Conservation (phyloP, 257 asterid species). For the Ophiorrhiza pumila region DNA sequence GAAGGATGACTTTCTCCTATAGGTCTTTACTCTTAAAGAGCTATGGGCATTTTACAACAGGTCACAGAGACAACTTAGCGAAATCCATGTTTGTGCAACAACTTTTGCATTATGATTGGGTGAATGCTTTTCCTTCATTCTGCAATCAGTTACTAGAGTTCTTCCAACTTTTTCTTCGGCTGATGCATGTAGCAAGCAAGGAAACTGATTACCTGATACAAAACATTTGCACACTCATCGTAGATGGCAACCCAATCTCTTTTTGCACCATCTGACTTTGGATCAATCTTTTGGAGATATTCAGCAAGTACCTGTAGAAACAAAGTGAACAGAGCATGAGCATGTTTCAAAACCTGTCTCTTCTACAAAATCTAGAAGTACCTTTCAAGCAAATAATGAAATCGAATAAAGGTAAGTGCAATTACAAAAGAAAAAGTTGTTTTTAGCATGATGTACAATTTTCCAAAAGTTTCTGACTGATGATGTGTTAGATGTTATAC, state of each 20-base stretch:
- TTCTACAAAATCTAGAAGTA: neutral
- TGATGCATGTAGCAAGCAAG: neutral
- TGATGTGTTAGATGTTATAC: neutral
- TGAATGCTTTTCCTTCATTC: neutral
- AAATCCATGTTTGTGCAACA: neutral
- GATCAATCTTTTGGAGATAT: conserved; percentile 94
- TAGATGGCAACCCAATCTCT: conserved; percentile 99
- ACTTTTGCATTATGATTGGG: neutral
- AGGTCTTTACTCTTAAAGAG: neutral
- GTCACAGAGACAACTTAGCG: too few relatives aligned
- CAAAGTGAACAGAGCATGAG: conserved; percentile 14
- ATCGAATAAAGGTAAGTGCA: neutral
- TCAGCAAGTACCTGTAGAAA: conserved; percentile 84
- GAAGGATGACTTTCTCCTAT: neutral
- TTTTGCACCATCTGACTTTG: conserved; percentile 99
- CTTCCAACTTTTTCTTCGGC: neutral
- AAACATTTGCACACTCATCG: conserved; percentile 92
- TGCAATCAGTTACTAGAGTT: neutral
- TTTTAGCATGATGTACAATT: neutral
- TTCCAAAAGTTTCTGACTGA: neutral
- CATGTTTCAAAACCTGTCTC: conserved; percentile 6
- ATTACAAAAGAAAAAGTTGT: neutral
- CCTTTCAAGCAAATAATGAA: neutral
- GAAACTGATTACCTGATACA: conserved; percentile 61
- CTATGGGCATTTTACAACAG: neutral